Evolutionary conservation across 148 eudicot species (phyloP).

Genomic region (Rheum nobile): DNA sequence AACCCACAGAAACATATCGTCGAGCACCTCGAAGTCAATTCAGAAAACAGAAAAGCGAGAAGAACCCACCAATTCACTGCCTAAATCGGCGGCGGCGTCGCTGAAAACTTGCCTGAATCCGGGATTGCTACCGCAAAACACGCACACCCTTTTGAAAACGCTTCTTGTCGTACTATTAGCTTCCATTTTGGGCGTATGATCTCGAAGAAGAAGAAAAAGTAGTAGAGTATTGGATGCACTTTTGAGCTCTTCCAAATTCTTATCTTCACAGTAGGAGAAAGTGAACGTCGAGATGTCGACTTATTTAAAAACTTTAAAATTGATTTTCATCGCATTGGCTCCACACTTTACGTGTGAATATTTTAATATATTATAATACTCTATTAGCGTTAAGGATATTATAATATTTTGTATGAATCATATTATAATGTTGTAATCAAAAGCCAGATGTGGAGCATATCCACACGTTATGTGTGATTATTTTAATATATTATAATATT

Average conservation of each 20-base stretch:
- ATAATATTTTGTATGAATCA: too few relatives aligned
- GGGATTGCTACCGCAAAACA: conserved; percentile 85
- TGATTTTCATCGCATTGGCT: too few relatives aligned
- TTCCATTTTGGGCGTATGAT: conserved; percentile 14
- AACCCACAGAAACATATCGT: conserved; percentile 8
- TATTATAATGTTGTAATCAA: too few relatives aligned
- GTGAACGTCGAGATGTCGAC: not conserved
- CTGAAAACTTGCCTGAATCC: conserved; percentile 75
- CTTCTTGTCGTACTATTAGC: conserved; percentile 21
- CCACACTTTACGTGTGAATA: too few relatives aligned
- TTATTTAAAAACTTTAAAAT: not conserved
- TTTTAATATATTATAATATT: too few relatives aligned
- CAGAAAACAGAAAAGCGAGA: conserved; percentile 5
- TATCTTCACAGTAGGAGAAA: not conserved
- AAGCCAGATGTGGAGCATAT: too few relatives aligned
- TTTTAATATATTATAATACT: too few relatives aligned
- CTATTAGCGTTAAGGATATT: too few relatives aligned
- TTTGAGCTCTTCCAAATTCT: not conserved
- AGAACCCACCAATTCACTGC: conserved; percentile 62
- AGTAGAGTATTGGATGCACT: not conserved
- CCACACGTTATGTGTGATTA: too few relatives aligned
- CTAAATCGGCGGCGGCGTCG: conserved; percentile 84
- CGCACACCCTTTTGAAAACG: conserved; percentile 76
- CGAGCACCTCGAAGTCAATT: conserved; percentile 12
- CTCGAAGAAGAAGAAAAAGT: not conserved